Conservation (phyloP, 192 early-diverging fungal species). For the Phycomyces blakesleeanus region DNA sequence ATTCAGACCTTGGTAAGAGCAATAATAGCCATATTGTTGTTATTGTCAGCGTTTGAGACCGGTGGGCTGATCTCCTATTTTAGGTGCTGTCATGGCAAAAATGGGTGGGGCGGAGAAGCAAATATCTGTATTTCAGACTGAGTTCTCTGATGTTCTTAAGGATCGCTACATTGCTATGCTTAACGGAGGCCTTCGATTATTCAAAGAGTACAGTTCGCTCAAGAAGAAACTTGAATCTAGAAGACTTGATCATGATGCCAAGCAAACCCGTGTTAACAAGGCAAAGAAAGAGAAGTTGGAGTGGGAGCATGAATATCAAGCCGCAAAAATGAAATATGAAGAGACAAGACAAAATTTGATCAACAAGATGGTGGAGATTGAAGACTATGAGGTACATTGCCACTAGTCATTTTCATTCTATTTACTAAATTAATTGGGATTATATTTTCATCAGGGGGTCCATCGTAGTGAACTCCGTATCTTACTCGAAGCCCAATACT, state of each 20-base stretch:
- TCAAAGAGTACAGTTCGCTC: slow-evolving; percentile 54
- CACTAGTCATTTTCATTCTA: slow-evolving; percentile 5
- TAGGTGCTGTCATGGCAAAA: slow-evolving; percentile 49
- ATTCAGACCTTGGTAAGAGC: slow-evolving; percentile 42
- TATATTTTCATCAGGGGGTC: slow-evolving; percentile 21
- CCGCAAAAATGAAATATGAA: slow-evolving; percentile 90
- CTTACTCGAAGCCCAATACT: slow-evolving; percentile 32
- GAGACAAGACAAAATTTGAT: slow-evolving; percentile 78
- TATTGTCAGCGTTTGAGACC: not conserved
- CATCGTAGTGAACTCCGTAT: slow-evolving; percentile 25
- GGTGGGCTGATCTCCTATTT: not conserved
- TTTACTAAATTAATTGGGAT: not conserved
- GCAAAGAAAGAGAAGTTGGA: slow-evolving; percentile 89
- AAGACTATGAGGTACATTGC: slow-evolving; percentile 71
- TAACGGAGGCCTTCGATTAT: slow-evolving; percentile 41
- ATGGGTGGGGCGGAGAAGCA: slow-evolving; percentile 45
- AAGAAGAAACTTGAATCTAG: slow-evolving; percentile 86
- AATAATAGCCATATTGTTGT: too few relatives aligned
- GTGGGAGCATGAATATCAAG: slow-evolving; percentile 85
- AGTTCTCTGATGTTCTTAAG: slow-evolving; percentile 36
- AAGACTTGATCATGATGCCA: slow-evolving; percentile 90
- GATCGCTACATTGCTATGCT: slow-evolving; percentile 37
- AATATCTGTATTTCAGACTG: slow-evolving; percentile 43
- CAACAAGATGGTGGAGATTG: slow-evolving; percentile 75
- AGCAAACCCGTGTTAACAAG: slow-evolving; percentile 83